Evolutionary conservation across 2,329 filamentous ascomycete genomes (phyloP), one percentile per base, ranked within the genome.

Genomic region (Penicillium sp.): DNA sequence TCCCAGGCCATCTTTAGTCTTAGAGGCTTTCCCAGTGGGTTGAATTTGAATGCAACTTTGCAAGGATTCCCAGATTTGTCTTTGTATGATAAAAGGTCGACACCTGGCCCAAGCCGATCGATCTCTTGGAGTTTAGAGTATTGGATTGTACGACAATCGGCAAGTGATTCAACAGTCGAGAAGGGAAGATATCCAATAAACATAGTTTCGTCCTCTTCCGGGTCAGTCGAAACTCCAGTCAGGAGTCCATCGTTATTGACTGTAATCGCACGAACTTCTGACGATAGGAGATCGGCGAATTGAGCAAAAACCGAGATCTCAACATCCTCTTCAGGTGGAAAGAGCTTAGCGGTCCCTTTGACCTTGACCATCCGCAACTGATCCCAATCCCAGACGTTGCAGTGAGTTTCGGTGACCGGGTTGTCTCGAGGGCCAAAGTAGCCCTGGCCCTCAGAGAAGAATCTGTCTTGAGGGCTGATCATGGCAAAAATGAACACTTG

Each of bases 331-430:
- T 55, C 39, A 4, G 53, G 53, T 7, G 23, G 48, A 25, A 56
- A 55, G 1, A 54, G 45, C 28, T 49, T 55, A 18, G 46, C 45
- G 9, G 43, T 55, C 31, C 53, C 49, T 48, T 56, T 55, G n/a
- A 55, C 25, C 23, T 51, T 57, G 13, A 55, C 28, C 34, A 54
- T 35, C 7, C 39, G 39, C 16, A 57, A 39, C 23, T 36, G 48
- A 46, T 53, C 51, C 48, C 45, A 55, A 36, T 57, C 48, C 51
- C 48, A 53, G 29, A 54, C 39, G 16, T 55, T 50, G 42, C 45
- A 51, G 25, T 53, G 39, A n/a, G 42, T 38, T 50, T 55, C 43
- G 7, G 48, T 46, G 2, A n/a, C n/a, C 6, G 53, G 47, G 28
- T 35, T 47, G 39, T 52, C 41, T 10, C 34, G 39, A 3, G 39